Evolutionary conservation across 2,329 filamentous ascomycete genomes (phyloP), one percentile per base, ranked within the genome.

Genomic region (Talaromyces sp.): DNA sequence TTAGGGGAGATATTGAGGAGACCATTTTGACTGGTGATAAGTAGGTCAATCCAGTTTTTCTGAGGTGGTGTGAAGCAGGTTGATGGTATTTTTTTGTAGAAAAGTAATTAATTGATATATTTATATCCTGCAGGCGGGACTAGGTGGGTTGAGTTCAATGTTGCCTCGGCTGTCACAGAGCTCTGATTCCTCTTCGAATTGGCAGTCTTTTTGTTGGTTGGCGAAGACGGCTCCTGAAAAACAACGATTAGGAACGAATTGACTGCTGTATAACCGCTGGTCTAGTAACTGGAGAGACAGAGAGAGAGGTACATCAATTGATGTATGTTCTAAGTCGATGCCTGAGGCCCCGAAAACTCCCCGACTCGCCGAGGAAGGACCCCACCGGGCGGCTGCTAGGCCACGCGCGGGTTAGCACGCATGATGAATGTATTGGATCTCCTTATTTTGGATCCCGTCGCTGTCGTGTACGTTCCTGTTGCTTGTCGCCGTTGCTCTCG

Each of bases 1-100:
- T 56, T 26, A 62, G 35, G 6, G 60, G 60, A 32, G 60, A 62
- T 46, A 62, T 62, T 14, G 60, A 29, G 29, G 60, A 59, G 19
- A 58, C 56, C 60, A 62, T 62, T 56, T 7, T 54, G 19, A n/a
- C 46, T n/a, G 6, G 13, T 21, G 41, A 43, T 43, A 43, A 31
- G 8, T 9, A 31, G 29, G 26, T 38, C 32, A 17, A 38, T 17
- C 8, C 32, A 4, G 8, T 3, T 10, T 13, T 3, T 10, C 3
- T 38, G 10, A 10, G 10, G 14, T 49, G 21, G 43, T 21, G 43
- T 10, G 11, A 21, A 21, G 19, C 2, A 50, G 43, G 11, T 4
- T 13, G 13, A 4, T 35, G 9, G 13, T 26, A 5, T 21, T 21
- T 24, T 1, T 50, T 27, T 50, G 8, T 26, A 50, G n/a, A 24